Base-by-base conservation (phyloP, 2,329 filamentous ascomycete genomes). In the Xylaria hypoxylon region DNA sequence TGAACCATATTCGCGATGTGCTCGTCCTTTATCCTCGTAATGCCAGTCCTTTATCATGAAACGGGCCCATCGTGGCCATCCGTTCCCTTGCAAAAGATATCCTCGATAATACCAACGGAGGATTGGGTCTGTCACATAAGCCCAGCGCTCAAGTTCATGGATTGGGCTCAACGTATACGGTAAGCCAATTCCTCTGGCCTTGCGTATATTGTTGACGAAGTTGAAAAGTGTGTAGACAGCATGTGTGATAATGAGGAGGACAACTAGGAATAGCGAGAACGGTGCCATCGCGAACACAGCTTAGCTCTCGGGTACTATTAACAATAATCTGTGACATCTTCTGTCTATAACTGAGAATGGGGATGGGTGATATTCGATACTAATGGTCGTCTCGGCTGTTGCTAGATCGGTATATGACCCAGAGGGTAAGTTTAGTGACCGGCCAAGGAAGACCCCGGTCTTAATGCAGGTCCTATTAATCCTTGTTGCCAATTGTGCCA, bases 11-110 rank as follows among this genome's bases (percentile, higher is more conserved):
- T 66, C 64, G 3, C 11, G 15, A 44, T 66, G 59, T 8, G 59
- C 64, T 10, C 59, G 45, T 7, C 48, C 17, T 28, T 62, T 62
- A 10, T 66, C 64, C 38, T 66, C 64, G 11, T 62, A 66, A 33
- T 62, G 47, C 64, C 64, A 66, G 19, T 66, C 59, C 5, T 48
- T 62, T 1, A 66, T 50, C 64, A 62, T 62, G 10, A 66, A 66
- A 48, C 64, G 64, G n/a, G 40, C 51, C 64, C 64, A 66, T 53
- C 53, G 22, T 2, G 64, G 64, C 59, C 64, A 66, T 4, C 59
- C 59, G n/a, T 59, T 8, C 7, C 45, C 64, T 38, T 15, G 7
- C 6, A 52, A 28, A 3, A 62, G 35, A 19, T 50, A 35, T 26
- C 15, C 13, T 10, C 24, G 56, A 40, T 10, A 65, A 42, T 13